Evolutionary conservation across 495 filamentous ascomycete species (phyloP).

Genomic region (Penicillium argentinense): DNA sequence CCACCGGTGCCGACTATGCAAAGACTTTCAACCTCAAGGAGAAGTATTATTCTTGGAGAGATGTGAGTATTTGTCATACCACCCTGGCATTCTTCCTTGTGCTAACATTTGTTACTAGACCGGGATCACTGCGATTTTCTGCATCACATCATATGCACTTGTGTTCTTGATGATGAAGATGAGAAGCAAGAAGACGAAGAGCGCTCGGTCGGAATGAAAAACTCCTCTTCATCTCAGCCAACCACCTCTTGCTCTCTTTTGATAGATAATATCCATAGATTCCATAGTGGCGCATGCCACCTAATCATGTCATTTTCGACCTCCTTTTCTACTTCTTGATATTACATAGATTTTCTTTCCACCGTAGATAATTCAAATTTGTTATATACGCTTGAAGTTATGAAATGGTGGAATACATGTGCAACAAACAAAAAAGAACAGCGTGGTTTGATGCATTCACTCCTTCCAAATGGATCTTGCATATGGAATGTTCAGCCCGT

Average conservation of each 20-base stretch:
- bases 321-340: too few relatives aligned
- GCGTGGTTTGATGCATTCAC: too few relatives aligned
- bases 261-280: background rate
- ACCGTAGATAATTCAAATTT: too few relatives aligned
- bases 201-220: slow-evolving; percentile 25
- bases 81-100: background rate
- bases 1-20: slow-evolving; percentile 38
- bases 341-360: too few relatives aligned
- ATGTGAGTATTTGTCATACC: slow-evolving; percentile 35
- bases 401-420: too few relatives aligned
- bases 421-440: too few relatives aligned
- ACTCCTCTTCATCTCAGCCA: background rate
- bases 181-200: slow-evolving; percentile 46
- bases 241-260: background rate
- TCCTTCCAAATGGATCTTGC: too few relatives aligned
- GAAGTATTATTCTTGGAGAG: slow-evolving; percentile 46
- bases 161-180: slow-evolving; percentile 48
- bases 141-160: slow-evolving; percentile 37
- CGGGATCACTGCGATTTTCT: slow-evolving; percentile 44
- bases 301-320: too few relatives aligned
- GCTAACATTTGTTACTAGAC: slow-evolving; percentile 26
- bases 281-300: too few relatives aligned
- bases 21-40: slow-evolving; percentile 39
- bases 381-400: too few relatives aligned
- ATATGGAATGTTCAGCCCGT: background rate